Conservation (phyloP, 2,329 filamentous ascomycete species). For the Curvularia hawaiiensis region DNA sequence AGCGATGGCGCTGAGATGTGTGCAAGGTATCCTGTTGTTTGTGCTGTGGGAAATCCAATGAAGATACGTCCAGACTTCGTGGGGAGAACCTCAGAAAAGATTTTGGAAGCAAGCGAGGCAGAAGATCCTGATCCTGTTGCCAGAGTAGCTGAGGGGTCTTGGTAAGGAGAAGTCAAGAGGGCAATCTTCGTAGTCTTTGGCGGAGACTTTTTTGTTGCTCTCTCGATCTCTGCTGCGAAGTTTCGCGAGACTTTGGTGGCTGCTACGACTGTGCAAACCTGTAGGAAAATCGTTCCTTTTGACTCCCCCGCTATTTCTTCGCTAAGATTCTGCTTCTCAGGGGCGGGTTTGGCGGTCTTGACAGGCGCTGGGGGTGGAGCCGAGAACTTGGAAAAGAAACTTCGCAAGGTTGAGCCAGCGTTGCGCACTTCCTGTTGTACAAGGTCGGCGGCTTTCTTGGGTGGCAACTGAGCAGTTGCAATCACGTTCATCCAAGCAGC, state of each 20-base stretch:
- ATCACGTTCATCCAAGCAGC: constrained; percentile 87
- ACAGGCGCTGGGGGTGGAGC: constrained; percentile 26
- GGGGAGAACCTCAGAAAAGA: constrained; percentile 89
- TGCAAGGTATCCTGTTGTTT: constrained; percentile 91
- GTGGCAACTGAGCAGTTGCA: constrained; percentile 73
- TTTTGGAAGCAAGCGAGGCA: constrained; percentile 67
- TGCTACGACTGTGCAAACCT: constrained; percentile 83
- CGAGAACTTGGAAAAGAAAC: constrained; percentile 49
- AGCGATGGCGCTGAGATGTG: constrained; percentile 96
- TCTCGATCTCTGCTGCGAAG: constrained; percentile 85
- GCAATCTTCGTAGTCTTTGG: constrained; percentile 86
- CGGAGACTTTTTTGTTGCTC: constrained; percentile 96
- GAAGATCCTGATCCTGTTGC: constrained; percentile 55
- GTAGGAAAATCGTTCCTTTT: constrained; percentile 82
- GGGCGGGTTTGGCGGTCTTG: constrained; percentile 27
- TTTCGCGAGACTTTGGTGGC: constrained; percentile 73
- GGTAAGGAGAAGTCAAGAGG: constrained; percentile 88
- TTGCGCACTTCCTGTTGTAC: constrained; percentile 45
- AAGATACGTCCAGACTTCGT: constrained; percentile 91
- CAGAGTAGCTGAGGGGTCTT: constrained; percentile 73
- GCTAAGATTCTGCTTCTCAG: constrained; percentile 21
- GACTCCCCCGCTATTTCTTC: constrained; percentile 75
- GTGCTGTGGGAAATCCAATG: constrained; percentile 96
- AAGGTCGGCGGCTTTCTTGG: constrained; percentile 40
- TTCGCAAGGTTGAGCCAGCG: constrained; percentile 44